Evolutionary conservation across 495 filamentous ascomycete genomes (phyloP).

Genomic region (Geopyxis carbonaria): DNA sequence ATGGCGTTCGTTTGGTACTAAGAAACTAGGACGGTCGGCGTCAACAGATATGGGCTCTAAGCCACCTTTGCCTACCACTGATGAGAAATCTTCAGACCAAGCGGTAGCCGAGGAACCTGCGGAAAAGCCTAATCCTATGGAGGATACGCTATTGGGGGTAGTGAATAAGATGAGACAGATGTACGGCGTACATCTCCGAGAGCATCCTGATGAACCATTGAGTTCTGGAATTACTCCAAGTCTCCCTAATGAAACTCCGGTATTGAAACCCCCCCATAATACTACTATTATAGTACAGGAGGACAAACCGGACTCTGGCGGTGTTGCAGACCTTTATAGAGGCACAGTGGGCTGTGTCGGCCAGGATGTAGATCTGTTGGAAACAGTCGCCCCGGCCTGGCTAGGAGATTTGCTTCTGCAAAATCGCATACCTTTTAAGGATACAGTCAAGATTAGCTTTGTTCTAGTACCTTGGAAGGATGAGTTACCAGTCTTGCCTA

Average conservation of each 20-base stretch:
- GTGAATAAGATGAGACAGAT: conserved; percentile 60
- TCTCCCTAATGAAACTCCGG: conserved; percentile 66
- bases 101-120: conserved; percentile 30
- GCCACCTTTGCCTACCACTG: conserved; percentile 26
- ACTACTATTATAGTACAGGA: conserved; percentile 91
- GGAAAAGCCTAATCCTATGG: conserved; percentile 66
- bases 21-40: conserved; percentile 60
- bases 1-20: conserved; percentile 45
- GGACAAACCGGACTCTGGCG: conserved; percentile 70
- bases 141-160: conserved; percentile 65
- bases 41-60: conserved; percentile 43
- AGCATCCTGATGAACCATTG: conserved; percentile 40
- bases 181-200: conserved; percentile 60
- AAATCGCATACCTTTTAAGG: conserved; percentile 71
- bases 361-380: conserved; percentile 62
- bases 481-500: conserved; percentile 37
- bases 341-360: conserved; percentile 67
- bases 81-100: conserved; percentile 47
- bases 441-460: conserved; percentile 87
- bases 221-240: conserved; percentile 58
- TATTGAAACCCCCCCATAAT: conserved; percentile 56
- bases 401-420: conserved; percentile 74
- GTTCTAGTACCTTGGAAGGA: conserved; percentile 72
- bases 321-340: conserved; percentile 78
- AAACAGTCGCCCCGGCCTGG: conserved; percentile 76